Conservation (phyloP, 2,329 filamentous ascomycete species). For the Onygenales sp. region DNA sequence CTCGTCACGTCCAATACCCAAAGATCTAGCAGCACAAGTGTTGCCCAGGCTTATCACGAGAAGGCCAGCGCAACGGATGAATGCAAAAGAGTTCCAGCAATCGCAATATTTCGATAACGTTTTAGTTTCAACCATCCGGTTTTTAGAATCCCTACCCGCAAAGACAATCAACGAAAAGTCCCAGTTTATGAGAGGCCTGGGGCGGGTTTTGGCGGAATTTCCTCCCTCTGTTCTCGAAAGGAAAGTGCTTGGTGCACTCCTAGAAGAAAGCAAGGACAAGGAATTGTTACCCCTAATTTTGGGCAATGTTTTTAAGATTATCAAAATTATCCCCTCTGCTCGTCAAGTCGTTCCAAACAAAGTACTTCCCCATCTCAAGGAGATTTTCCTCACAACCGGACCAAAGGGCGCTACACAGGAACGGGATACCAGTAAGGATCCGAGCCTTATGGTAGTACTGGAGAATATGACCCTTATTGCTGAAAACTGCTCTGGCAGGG, state of each 20-base stretch:
- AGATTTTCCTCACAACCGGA: constrained; percentile 61
- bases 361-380: constrained; percentile 73
- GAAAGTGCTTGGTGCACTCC: constrained; percentile 77
- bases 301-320: constrained; percentile 85
- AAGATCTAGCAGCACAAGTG: constrained; percentile 64
- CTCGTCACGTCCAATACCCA: constrained; percentile 67
- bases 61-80: constrained; percentile 76
- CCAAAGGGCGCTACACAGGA: constrained; percentile 44
- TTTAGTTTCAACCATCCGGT: constrained; percentile 89
- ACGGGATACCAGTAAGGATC: constrained; percentile 73
- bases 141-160: constrained; percentile 79
- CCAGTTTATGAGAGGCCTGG: constrained; percentile 80
- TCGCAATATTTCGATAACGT: constrained; percentile 97
- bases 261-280: constrained; percentile 90
- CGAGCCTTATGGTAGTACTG: constrained; percentile 81
- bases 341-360: constrained; percentile 73
- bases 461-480: constrained; percentile 71
- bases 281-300: constrained; percentile 77
- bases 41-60: constrained; percentile 80
- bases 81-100: constrained; percentile 83
- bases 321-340: constrained; percentile 66
- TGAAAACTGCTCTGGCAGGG: constrained; percentile 75
- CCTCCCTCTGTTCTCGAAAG: constrained; percentile 89
- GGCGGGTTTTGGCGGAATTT: constrained; percentile 81
- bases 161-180: constrained; percentile 88